Conservation (phyloP, 2,329 filamentous ascomycete species). For the Raffaelea ambrosiae region DNA sequence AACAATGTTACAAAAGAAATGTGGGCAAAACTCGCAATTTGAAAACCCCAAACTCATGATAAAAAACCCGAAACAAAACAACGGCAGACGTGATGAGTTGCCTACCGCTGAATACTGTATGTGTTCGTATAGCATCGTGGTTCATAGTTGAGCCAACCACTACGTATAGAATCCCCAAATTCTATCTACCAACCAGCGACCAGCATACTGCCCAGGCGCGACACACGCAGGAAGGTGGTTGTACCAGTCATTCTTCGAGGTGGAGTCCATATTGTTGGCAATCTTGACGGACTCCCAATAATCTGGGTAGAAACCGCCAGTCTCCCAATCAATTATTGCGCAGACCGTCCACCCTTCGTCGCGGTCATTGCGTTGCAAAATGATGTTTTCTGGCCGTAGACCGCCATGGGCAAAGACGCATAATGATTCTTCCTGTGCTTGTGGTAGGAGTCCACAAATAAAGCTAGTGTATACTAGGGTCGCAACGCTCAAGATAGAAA, state of each 20-base stretch:
- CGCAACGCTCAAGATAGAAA: neutral
- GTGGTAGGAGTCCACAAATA: neutral
- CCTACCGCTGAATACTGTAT: too few species aligned
- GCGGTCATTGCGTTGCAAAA: neutral
- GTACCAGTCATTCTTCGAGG: neutral
- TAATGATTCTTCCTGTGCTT: too few species aligned
- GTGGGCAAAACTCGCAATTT: too few species aligned
- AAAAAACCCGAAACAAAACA: too few species aligned
- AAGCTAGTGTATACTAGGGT: neutral
- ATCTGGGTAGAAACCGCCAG: neutral
- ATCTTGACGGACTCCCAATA: neutral
- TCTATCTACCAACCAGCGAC: neutral
- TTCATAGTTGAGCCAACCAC: too few species aligned
- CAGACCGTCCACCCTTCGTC: neutral
- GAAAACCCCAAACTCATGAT: too few species aligned
- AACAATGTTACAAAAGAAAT: too few species aligned
- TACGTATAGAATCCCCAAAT: neutral
- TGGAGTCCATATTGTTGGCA: neutral
- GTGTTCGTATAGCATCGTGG: too few species aligned
- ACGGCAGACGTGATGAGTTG: too few species aligned
- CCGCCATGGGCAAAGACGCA: neutral
- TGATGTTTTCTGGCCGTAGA: neutral
- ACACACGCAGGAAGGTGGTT: neutral
- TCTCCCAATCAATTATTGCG: neutral
- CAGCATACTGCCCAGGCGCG: neutral